Evolutionary conservation across 768 basidiomycete species (phyloP).

Genomic region (Hygrocybe punicea): DNA sequence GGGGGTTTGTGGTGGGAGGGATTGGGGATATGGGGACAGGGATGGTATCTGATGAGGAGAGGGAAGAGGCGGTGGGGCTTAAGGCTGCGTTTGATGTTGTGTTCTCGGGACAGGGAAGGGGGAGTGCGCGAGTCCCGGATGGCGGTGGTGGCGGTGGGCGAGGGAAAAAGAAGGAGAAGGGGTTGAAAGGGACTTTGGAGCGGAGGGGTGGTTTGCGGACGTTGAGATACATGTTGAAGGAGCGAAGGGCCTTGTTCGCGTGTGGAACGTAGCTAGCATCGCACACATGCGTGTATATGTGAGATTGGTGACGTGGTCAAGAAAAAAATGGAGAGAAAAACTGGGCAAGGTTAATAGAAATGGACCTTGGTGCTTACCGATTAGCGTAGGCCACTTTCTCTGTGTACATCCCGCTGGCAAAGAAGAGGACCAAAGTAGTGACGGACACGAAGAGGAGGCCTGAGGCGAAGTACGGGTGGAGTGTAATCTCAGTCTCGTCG

Average conservation of each 20-base stretch:
- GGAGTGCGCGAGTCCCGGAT: constrained; percentile 19
- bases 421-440: constrained; percentile 90
- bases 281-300: background rate
- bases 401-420: constrained; percentile 92
- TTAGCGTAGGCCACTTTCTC: constrained; percentile 97
- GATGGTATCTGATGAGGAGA: constrained; percentile 32
- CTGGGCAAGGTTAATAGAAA: no score
- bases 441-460: constrained; percentile 83
- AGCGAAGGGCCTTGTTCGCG: constrained; percentile 85
- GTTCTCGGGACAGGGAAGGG: constrained; percentile 34
- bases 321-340: no score
- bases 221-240: constrained; percentile 96
- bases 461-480: constrained; percentile 73
- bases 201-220: constrained; percentile 76
- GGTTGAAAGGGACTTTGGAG: constrained; percentile 54
- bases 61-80: constrained; percentile 17
- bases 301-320: no score
- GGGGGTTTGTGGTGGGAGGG: constrained; percentile 83
- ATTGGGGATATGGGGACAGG: constrained; percentile 71
- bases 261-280: constrained; percentile 88
- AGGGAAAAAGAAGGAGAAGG: constrained; percentile 57
- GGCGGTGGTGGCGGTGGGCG: constrained; percentile 26
- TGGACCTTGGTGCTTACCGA: constrained; percentile 60
- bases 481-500: constrained; percentile 39
- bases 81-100: constrained; percentile 30